These are phyloP conservation scores for Phycomyces blakesleeanus DNA, from an alignment of 192 early-diverging fungal genomes.

Conservation along the genomic window DNA sequence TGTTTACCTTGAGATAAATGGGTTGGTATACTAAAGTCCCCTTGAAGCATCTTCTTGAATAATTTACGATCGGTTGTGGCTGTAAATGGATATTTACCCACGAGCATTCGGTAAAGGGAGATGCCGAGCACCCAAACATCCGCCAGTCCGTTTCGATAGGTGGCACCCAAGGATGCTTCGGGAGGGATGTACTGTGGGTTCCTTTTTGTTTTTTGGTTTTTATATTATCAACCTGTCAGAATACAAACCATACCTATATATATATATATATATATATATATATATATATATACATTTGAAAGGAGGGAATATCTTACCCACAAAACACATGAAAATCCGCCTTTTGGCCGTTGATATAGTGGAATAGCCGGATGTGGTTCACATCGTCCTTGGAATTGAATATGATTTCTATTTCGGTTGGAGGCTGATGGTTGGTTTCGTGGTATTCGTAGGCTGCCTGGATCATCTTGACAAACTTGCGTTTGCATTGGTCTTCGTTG, in stretches of 20 bases:
- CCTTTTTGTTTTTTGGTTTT: too few species aligned
- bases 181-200: conserved; percentile 23
- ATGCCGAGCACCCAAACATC: conserved; percentile 94
- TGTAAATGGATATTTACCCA: conserved; percentile 43
- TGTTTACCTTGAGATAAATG: conserved; percentile 29
- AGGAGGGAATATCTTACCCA: conserved; percentile 12
- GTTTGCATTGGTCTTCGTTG: conserved; percentile 23
- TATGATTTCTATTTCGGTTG: conserved; percentile 18
- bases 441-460: conserved; percentile 19
- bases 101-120: conserved; percentile 74
- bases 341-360: background rate
- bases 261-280: background rate
- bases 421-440: conserved; percentile 5
- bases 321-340: conserved; percentile 20
- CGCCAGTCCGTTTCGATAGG: conserved; percentile 31
- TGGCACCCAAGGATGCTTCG: background rate
- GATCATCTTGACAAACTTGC: conserved; percentile 31
- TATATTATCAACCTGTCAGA: too few species aligned
- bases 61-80: conserved; percentile 33
- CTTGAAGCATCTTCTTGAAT: conserved; percentile 32
- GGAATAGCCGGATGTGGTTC: conserved; percentile 9
- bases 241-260: background rate
- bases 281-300: background rate
- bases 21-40: conserved; percentile 22
- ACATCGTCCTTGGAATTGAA: conserved; percentile 30